Evolutionary conservation across 2,329 filamentous ascomycete genomes (phyloP), one percentile per base, ranked within the genome.

Genomic region (Colletotrichum sp.): DNA sequence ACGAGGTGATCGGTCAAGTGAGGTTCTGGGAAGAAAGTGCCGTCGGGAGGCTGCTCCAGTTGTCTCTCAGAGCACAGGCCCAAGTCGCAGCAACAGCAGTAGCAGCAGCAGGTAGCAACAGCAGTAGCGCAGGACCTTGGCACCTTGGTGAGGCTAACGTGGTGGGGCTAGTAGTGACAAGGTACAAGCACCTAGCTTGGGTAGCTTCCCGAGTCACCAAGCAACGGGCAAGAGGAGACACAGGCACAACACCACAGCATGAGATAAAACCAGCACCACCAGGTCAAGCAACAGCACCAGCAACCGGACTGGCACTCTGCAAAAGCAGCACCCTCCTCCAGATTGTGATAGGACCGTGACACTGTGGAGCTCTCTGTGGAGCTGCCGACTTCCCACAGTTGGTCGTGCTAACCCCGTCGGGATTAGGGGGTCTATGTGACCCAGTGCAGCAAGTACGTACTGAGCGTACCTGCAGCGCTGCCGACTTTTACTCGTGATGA

Each of bases 51-150:
- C 61, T 72, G 63, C 72, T 67, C 62, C 69, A 72, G 71, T 70
- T 74, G 72, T 71, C 63, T 74, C 72, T 65, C 34, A 57, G 69
- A 74, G 72, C 72, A 74, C 63, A 63, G 72, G 72, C 70, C 64
- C 72, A 70, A 54, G 63, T 38, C 55, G 51, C 62, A 55, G 68
- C 65, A 57, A 61, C 67, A 31, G 62, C 55, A 70, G 55, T 33
- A 59, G 38, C 62, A 63, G 63, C 72, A 57, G 54, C 29, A 31
- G 43, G 57, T 38, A 70, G 68, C 55, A 59, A 34, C 62, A 62
- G 69, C 72, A 63, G 57, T 57, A 72, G 70, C 69, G 62, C 55
- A 55, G 43, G 68, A 65, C 62, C 69, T 59, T 51, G 43, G 43
- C 43, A 21, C 43, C n/a, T 51, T 21, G n/a, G 51, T 74, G 72